Evolutionary conservation across 805 yeast species (phyloP), one percentile per base, ranked within the genome.

Genomic region (Wickerhamomyces tratensis): DNA sequence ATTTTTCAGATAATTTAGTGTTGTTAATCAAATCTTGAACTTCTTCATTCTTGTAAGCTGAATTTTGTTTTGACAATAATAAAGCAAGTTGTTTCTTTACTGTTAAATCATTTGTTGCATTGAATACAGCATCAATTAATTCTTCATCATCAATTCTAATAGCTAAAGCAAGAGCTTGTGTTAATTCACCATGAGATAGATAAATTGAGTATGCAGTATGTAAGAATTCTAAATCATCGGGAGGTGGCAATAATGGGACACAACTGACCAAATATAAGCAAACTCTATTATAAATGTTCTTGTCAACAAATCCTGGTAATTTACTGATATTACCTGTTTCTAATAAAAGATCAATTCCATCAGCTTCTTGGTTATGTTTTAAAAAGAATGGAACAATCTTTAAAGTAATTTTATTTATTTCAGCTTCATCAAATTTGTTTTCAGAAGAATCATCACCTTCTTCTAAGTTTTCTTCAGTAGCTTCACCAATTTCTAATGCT

Each of bases 361-460:
- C 99, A 20, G 96, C 96, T 64, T 93, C 98, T 36, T 96, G 98
- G 59, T 93, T 91, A 65, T 91, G 97, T 57, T 86, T 79, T 51
- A 93, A 72, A 67, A 93, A 91, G 56, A 80, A 84, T 35, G 96
- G 96, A 35, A 86, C 89, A 52, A 93, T 80, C 51, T 81, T 76
- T 52, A 85, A 64, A 7, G 95, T 75, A 50, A 93, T 71, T 39
- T 74, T 69, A 42, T 83, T 63, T 48, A 93, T 68, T 36, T 72
- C 69, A 10, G 54, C 58, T 33, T 59, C 60, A 14, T 62, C 54
- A 41, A 62, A 64, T 39, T 44, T 39, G 20, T 20, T 20, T 3
- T 20, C 20, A 10, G 51, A 40, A 37, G 45, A 55, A 29, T 57
- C 63, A 42, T 64, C 68, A 27, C 57, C 63, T 42, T 64, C 68